A percentile compares a stretch with the other conserved stretches of the same genome.
Conservation (phyloP, 1,284 basidiomycete species). For the Microbotryum silenes-acaulis region DNA sequence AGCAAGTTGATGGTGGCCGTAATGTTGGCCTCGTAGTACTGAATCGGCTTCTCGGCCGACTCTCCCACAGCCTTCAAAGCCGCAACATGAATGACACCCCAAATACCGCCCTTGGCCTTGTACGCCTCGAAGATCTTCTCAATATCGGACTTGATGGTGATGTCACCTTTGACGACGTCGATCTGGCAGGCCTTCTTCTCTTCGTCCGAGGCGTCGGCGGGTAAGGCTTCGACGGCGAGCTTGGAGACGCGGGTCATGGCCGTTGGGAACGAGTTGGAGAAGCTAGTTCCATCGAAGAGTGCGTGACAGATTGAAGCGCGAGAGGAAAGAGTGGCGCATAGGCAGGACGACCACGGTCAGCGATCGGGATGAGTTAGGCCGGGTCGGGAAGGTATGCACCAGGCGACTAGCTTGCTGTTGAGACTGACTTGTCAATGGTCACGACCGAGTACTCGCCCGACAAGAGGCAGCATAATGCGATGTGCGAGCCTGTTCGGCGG, state of each 20-base stretch:
- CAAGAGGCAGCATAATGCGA: slow-evolving; percentile 42
- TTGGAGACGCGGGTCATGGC: slow-evolving; percentile 43
- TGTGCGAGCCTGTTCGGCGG: slow-evolving; percentile 39
- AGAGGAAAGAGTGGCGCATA: neutral
- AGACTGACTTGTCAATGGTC: slow-evolving; percentile 37
- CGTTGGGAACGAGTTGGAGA: slow-evolving; percentile 45
- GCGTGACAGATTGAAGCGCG: neutral
- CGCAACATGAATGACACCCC: slow-evolving; percentile 93
- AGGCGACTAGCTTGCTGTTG: neutral
- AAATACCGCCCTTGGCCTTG: slow-evolving; percentile 77
- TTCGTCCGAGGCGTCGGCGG: slow-evolving; percentile 39
- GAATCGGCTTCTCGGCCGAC: slow-evolving; percentile 85
- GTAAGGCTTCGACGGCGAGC: slow-evolving; percentile 42
- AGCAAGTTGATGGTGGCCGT: slow-evolving; percentile 71
- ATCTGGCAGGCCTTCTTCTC: slow-evolving; percentile 49
- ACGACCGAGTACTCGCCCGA: slow-evolving; percentile 42
- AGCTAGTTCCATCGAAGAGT: slow-evolving; percentile 28
- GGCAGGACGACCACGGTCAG: neutral
- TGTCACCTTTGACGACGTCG: slow-evolving; percentile 62
- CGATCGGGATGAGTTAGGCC: neutral
- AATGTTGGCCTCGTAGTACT: slow-evolving; percentile 90
- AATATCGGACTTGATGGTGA: slow-evolving; percentile 63
- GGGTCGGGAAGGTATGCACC: no score
- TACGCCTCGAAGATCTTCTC: slow-evolving; percentile 56
- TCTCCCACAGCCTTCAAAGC: slow-evolving; percentile 98